Percentiles rank a stretch among this genome's conserved stretches.
Conservation (phyloP, 441 rosid species). For the Erodium texanum region DNA sequence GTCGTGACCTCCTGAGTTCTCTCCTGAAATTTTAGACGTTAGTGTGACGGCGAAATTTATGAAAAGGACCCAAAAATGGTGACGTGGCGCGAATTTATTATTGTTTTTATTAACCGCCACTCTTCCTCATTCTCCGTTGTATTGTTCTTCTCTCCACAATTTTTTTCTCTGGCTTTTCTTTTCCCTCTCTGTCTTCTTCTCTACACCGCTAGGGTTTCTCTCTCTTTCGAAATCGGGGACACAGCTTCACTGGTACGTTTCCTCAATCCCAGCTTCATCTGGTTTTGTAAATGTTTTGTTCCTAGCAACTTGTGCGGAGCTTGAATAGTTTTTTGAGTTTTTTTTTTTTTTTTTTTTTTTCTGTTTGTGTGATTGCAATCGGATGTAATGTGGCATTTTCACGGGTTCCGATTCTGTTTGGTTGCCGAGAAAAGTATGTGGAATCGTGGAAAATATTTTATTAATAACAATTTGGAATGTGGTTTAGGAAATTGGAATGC, state of each 20-base stretch:
- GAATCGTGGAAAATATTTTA: neutral
- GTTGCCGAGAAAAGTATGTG: neutral
- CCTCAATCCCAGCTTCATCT: neutral
- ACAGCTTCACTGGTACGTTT: conserved; percentile 31
- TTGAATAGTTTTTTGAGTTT: neutral
- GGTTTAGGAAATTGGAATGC: too few relatives aligned
- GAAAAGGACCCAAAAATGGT: neutral
- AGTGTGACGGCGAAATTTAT: neutral
- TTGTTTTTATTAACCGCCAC: neutral
- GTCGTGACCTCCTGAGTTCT: neutral
- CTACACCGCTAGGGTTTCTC: conserved; percentile 17
- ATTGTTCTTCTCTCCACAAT: neutral
- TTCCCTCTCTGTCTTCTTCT: conserved; percentile 8
- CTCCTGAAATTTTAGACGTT: neutral
- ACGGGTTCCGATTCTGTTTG: neutral
- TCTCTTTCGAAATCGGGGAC: conserved; percentile 29
- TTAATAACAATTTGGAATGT: neutral
- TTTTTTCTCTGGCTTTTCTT: too few relatives aligned
- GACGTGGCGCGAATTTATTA: neutral
- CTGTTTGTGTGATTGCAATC: neutral
- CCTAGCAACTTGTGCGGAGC: conserved; percentile 3
- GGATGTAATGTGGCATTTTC: neutral
- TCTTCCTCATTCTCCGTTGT: neutral
- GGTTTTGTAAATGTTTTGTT: conserved; percentile 11
- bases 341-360: neutral